phyloP scores from a whole-genome alignment of 805 yeast genomes.

The Kregervanrija fluxuum region DNA sequence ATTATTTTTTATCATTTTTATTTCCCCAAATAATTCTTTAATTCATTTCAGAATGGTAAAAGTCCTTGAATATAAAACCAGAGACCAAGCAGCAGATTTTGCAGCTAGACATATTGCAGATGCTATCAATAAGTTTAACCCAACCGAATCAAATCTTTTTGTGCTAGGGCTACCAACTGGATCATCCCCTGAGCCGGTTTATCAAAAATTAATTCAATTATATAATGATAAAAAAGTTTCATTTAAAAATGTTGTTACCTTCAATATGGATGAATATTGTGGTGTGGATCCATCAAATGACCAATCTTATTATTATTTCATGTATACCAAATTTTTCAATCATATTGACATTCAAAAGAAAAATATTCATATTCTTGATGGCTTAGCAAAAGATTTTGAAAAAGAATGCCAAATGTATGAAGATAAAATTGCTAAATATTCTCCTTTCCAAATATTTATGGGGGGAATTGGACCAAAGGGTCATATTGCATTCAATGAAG shows the following conservation, averaged over 20 bases:
- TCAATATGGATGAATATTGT: constrained; percentile 57
- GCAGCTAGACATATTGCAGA: constrained; percentile 40
- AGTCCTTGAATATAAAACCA: constrained; percentile 1
- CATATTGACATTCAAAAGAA: constrained; percentile 45
- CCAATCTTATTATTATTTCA: constrained; percentile 52
- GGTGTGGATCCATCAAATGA: constrained; percentile 39
- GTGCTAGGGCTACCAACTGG: constrained; percentile 58
- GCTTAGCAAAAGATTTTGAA: constrained; percentile 38
- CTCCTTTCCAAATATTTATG: constrained; percentile 45
- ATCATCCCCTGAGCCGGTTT: constrained; percentile 52
- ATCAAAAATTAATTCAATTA: constrained; percentile 37
- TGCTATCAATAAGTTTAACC: constrained; percentile 36
- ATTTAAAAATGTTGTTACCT: constrained; percentile 48
- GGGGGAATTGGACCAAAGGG: constrained; percentile 61
- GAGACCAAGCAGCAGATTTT: constrained; percentile 34
- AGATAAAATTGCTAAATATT: constrained; percentile 37
- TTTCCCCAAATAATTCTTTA: too few species aligned
- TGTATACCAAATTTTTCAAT: constrained; percentile 48
- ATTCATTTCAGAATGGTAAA: constrained; percentile 1
- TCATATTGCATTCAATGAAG: constrained; percentile 54
- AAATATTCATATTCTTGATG: constrained; percentile 49
- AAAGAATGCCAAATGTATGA: constrained; percentile 44
- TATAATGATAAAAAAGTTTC: constrained; percentile 35
- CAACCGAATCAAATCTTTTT: constrained; percentile 39
- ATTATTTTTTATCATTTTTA: too few species aligned